Evolutionary conservation across 2,329 filamentous ascomycete species (phyloP), one percentile per base, ranked within the genome.

Genomic region (Fusarium sp.): DNA sequence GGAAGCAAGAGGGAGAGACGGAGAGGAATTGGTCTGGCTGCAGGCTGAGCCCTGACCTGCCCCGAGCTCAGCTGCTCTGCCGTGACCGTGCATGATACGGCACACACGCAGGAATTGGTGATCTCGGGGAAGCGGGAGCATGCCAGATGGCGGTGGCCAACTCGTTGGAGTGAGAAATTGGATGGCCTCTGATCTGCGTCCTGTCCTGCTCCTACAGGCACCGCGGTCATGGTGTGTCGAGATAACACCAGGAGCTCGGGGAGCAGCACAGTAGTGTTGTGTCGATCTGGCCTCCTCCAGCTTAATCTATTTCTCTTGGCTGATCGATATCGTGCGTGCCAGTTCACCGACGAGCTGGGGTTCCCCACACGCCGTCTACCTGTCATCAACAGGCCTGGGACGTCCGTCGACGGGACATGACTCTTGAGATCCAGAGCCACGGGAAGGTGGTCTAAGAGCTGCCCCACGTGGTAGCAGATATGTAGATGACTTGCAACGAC

Each of bases 101-200:
- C 44, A 49, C 44, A 16, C 23, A 49, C 50, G 23, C 42, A n/a
- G 27, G 40, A 16, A 36, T 27, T 34, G 20, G 18, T 34, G 42
- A 49, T 33, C 18, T 58, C 42, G 29, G 56, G 42, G 42, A 34
- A 50, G 42, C 42, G 33, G 40, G 31, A 46, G 31, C 25, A 29
- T 36, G 49, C 40, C 51, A 20, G 18, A 58, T 42, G 60, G 58
- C 36, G 53, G 33, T 42, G 63, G 36, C 34, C 42, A 18, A 54
- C 38, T 55, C 54, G 56, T 57, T 36, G 42, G 42, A 11, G 29
- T 11, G 29, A 31, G 29, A 65, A 53, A 58, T 54, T 50, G 38
- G 38, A 23, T 50, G 20, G 31, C 36, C 57, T 23, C 53, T 50
- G 67, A 65, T 65, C 60, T 64, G 51, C 67, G 34, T 40, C 50